Conservation (phyloP, 495 filamentous ascomycete species). For the Penicillium pancosmium region DNA sequence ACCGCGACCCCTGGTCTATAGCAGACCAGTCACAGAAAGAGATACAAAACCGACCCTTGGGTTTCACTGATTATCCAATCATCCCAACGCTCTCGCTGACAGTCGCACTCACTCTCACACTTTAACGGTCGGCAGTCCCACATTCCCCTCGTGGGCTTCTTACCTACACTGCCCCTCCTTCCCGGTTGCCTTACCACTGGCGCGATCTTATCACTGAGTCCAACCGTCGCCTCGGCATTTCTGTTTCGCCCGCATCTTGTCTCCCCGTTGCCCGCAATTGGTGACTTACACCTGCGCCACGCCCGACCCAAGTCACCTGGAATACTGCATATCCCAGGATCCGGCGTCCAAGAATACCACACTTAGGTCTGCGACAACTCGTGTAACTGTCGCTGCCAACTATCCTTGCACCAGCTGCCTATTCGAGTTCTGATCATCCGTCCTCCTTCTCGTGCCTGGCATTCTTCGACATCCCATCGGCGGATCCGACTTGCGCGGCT, state of each 20-base stretch:
- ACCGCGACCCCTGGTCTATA: background rate
- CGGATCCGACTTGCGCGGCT: background rate
- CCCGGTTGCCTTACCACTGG: slow-evolving; percentile 5
- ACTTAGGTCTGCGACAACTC: slow-evolving; percentile 3
- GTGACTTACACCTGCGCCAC: slow-evolving; percentile 18
- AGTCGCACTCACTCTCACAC: background rate
- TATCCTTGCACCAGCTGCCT: slow-evolving; percentile 8
- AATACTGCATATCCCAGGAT: background rate
- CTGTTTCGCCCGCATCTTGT: slow-evolving; percentile 19
- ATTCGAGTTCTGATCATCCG: slow-evolving; percentile 13
- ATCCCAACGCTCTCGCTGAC: background rate
- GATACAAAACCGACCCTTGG: background rate
- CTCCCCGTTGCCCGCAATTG: slow-evolving; percentile 5
- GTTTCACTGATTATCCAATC: background rate
- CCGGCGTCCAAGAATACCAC: slow-evolving; percentile 6
- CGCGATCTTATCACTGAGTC: slow-evolving; percentile 17
- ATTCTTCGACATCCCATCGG: slow-evolving; percentile 6
- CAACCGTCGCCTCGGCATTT: slow-evolving; percentile 21
- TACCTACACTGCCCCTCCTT: slow-evolving; percentile 6
- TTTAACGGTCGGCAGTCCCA: slow-evolving; percentile 7
- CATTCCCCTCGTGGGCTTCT: slow-evolving; percentile 3
- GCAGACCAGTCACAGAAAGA: background rate
- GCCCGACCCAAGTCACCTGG: slow-evolving; percentile 9
- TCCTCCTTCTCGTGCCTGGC: slow-evolving; percentile 16
- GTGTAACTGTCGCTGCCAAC: slow-evolving; percentile 17